Evolutionary conservation across 2,329 filamentous ascomycete species (phyloP).

Genomic region (Penicillium sp.): DNA sequence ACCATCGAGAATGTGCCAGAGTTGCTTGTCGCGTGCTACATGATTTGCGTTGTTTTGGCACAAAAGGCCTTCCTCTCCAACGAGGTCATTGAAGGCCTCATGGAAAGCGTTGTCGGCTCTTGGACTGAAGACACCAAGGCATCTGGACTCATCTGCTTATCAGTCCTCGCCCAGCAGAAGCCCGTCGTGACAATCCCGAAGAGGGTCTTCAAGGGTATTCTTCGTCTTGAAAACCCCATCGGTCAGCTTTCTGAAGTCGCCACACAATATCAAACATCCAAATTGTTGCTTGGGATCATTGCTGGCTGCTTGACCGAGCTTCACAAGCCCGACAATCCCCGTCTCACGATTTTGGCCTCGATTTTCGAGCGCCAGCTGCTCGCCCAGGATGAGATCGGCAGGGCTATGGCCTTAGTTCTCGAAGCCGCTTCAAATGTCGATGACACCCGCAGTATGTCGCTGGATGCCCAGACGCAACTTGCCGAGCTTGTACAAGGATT

Average conservation of each 20-base stretch:
- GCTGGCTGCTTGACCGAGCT: constrained; percentile 36
- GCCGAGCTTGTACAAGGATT: constrained; percentile 68
- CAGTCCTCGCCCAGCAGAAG: constrained; percentile 79
- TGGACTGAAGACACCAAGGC: constrained; percentile 74
- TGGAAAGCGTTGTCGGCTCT: constrained; percentile 81
- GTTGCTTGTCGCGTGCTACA: constrained; percentile 84
- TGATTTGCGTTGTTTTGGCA: constrained; percentile 83
- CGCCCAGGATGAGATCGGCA: constrained; percentile 30
- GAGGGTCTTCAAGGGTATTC: constrained; percentile 62
- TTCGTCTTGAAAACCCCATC: constrained; percentile 36
- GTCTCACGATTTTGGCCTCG: constrained; percentile 51
- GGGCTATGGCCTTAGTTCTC: constrained; percentile 37
- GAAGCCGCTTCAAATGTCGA: constrained; percentile 50
- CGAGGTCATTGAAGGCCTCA: constrained; percentile 76
- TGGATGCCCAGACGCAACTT: constrained; percentile 62
- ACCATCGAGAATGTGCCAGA: constrained; percentile 74
- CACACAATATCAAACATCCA: constrained; percentile 35
- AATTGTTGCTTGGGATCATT: constrained; percentile 41
- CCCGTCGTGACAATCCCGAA: constrained; percentile 69
- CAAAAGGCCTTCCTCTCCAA: constrained; percentile 81
- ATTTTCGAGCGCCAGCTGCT: constrained; percentile 39
- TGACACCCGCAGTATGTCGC: constrained; percentile 36
- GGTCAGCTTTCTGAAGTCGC: constrained; percentile 37
- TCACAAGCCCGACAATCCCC: constrained; percentile 32
- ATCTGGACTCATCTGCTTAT: constrained; percentile 76